phyloP scores from a whole-genome alignment of 1,284 basidiomycete species.

The Flammula alnicola region DNA sequence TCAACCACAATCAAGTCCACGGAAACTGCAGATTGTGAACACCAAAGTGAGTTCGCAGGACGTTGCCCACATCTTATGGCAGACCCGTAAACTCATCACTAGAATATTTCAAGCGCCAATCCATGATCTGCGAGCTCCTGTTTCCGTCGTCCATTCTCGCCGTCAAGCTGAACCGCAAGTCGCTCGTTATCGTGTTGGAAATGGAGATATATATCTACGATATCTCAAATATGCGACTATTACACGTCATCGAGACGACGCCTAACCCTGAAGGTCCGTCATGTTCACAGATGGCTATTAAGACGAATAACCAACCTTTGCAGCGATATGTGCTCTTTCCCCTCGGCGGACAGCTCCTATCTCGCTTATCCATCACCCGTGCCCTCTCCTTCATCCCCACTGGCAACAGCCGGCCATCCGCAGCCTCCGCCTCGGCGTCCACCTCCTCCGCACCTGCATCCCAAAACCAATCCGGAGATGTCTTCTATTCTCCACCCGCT shows the following conservation, averaged over 20 bases:
- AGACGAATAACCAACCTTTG: not conserved
- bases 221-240: conserved; percentile 96
- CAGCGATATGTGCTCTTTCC: conserved; percentile 93
- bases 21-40: conserved; percentile 97
- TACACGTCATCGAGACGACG: conserved; percentile 97
- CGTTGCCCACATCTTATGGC: not conserved
- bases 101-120: conserved; percentile 74
- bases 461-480: conserved; percentile 75
- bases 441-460: conserved; percentile 41
- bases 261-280: conserved; percentile 88
- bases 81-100: conserved; percentile 18
- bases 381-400: conserved; percentile 75
- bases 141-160: conserved; percentile 96
- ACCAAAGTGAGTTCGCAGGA: conserved; percentile 75
- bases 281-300: not conserved
- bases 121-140: conserved; percentile 97
- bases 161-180: conserved; percentile 96
- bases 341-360: conserved; percentile 94
- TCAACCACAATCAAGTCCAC: conserved; percentile 83
- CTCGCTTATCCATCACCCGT: conserved; percentile 96
- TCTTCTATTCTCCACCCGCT: conserved; percentile 92
- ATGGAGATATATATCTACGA: conserved; percentile 99
- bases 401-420: conserved; percentile 34
- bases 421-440: conserved; percentile 40
- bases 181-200: conserved; percentile 94